Conservation (phyloP, 352 stramenopile genomes). For the Phytopythium mirpurense region DNA sequence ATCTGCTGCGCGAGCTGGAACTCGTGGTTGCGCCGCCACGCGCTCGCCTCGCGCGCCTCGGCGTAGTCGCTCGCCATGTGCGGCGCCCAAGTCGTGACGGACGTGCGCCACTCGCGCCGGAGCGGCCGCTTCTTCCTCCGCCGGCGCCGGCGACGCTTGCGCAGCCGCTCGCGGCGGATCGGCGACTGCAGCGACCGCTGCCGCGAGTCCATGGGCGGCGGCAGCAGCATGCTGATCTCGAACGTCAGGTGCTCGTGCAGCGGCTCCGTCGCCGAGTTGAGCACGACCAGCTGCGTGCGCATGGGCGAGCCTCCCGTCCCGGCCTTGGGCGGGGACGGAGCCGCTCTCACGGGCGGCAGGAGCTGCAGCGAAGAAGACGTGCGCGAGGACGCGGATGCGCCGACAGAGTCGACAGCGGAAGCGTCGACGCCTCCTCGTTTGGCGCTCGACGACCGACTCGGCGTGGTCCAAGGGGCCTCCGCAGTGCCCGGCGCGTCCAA, state of each 20-base stretch:
- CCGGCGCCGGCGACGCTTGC: slow-evolving; percentile 18
- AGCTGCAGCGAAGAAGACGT: neutral
- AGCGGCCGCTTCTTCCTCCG: slow-evolving; percentile 10
- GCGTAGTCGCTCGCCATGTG: slow-evolving; percentile 12
- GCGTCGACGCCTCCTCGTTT: too few species aligned
- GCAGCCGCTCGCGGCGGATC: slow-evolving; percentile 33
- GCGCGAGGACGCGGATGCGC: too few species aligned
- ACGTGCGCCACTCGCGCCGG: slow-evolving; percentile 26
- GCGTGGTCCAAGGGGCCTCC: neutral
- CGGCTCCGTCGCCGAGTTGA: slow-evolving; percentile 11
- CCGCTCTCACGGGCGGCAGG: too few species aligned
- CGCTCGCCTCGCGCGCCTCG: slow-evolving; percentile 1
- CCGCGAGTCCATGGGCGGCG: slow-evolving; percentile 34
- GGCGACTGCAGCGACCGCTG: slow-evolving; percentile 49
- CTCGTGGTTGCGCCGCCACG: neutral
- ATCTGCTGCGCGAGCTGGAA: slow-evolving; percentile 5
- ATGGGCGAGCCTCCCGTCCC: slow-evolving; percentile 3
- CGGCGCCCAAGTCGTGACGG: slow-evolving; percentile 30
- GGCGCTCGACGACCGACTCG: too few species aligned
- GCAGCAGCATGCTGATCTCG: slow-evolving; percentile 60
- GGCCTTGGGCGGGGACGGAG: neutral
- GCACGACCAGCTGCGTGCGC: neutral
- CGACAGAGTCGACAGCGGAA: too few species aligned
- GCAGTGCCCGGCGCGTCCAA: slow-evolving; percentile 4
- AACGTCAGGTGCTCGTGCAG: slow-evolving; percentile 51